These are phyloP conservation scores for Vaccinium darrowii DNA, from an alignment of 148 eudicot species.

Conservation along the genomic window DNA sequence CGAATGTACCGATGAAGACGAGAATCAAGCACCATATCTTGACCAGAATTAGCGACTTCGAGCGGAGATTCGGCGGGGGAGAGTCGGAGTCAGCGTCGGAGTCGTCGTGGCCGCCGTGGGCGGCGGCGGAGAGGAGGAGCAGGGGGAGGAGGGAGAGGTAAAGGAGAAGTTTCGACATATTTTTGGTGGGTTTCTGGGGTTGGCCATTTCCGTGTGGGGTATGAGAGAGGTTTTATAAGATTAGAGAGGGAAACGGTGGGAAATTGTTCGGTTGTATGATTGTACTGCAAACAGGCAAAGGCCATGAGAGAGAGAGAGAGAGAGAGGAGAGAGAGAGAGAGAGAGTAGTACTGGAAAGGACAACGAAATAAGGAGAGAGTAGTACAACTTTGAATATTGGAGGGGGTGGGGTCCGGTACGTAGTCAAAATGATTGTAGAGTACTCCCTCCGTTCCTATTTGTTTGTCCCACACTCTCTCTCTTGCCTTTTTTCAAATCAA, in stretches of 20 bases:
- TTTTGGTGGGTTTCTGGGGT: not conserved
- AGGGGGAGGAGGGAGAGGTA: conserved; percentile 24
- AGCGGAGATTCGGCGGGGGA: conserved; percentile 29
- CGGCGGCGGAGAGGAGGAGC: conserved; percentile 25
- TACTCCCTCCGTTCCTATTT: no score
- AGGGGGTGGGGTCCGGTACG: no score
- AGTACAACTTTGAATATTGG: not conserved
- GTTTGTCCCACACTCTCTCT: no score
- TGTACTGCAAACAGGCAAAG: not conserved
- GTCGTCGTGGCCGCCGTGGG: conserved; percentile 24
- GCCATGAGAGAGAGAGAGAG: not conserved
- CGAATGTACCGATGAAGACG: conserved; percentile 47
- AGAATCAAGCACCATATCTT: conserved; percentile 59
- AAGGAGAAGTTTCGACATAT: conserved; percentile 9
- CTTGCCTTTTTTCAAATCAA: no score
- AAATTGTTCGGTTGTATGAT: not conserved
- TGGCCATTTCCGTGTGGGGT: not conserved
- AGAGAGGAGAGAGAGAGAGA: not conserved
- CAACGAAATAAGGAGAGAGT: not conserved
- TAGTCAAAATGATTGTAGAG: no score
- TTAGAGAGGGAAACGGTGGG: not conserved
- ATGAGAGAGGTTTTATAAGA: not conserved
- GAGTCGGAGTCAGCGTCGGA: conserved; percentile 12
- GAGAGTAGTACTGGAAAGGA: not conserved
- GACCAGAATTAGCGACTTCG: conserved; percentile 41